These are phyloP conservation scores for Gossypium stocksii DNA, from an alignment of 345 rosid genomes.

Conservation along the genomic window DNA sequence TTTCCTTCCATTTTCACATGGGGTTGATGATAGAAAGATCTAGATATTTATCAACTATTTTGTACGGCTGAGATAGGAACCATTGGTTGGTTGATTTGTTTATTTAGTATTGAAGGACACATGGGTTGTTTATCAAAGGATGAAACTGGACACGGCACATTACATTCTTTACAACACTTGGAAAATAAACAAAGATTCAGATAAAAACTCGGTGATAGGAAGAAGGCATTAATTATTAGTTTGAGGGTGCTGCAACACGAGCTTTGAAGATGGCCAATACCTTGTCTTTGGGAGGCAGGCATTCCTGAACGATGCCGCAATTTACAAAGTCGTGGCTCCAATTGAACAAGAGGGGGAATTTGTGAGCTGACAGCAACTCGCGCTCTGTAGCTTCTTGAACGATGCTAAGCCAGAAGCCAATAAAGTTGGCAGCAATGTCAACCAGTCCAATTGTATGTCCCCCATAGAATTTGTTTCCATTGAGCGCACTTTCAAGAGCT, in stretches of 20 bases:
- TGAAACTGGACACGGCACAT: background rate
- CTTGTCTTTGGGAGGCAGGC: slow-evolving; percentile 15
- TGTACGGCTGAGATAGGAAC: background rate
- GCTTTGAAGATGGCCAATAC: background rate
- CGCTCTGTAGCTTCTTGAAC: slow-evolving; percentile 8
- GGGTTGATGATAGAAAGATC: background rate
- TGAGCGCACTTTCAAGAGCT: slow-evolving; percentile 21
- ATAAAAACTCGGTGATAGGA: background rate
- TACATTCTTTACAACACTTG: background rate
- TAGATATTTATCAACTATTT: background rate
- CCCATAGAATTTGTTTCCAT: slow-evolving; percentile 22
- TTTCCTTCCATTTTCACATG: background rate
- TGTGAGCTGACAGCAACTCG: slow-evolving; percentile 17
- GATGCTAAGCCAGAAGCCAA: slow-evolving; percentile 16
- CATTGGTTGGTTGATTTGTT: background rate
- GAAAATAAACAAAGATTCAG: background rate
- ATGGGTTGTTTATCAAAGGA: background rate
- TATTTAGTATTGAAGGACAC: background rate
- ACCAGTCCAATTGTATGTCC: slow-evolving; percentile 15
- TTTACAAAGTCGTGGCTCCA: slow-evolving; percentile 19
- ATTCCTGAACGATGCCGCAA: background rate
- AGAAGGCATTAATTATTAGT: background rate
- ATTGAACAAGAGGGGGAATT: slow-evolving; percentile 10
- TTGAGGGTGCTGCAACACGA: background rate
- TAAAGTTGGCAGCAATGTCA: slow-evolving; percentile 14